Evolutionary conservation across 1,284 basidiomycete species (phyloP).

Genomic region (Heterobasidion annosum): DNA sequence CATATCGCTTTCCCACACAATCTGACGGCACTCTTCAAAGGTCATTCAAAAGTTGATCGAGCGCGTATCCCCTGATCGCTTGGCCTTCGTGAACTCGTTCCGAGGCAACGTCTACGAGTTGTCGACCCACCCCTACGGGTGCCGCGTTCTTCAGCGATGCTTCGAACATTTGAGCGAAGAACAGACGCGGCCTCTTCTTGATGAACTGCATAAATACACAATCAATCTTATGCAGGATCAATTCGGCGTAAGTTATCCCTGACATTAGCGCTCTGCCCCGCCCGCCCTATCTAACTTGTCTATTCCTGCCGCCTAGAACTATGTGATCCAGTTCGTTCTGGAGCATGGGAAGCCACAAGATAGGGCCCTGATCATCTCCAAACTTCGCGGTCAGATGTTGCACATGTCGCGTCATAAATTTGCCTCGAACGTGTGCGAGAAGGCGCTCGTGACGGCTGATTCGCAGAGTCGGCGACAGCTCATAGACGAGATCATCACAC

Average conservation of each 20-base stretch:
- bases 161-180: constrained; percentile 78
- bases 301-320: constrained; percentile 52
- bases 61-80: constrained; percentile 67
- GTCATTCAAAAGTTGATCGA: constrained; percentile 82
- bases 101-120: constrained; percentile 78
- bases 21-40: constrained; percentile 22
- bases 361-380: constrained; percentile 56
- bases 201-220: constrained; percentile 76
- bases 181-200: constrained; percentile 66
- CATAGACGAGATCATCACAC: constrained; percentile 74
- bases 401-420: constrained; percentile 88
- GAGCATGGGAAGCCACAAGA: constrained; percentile 73
- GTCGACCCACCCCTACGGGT: constrained; percentile 89
- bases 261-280: constrained; percentile 4
- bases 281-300: not conserved
- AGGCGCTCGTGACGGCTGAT: constrained; percentile 69
- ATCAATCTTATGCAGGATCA: constrained; percentile 77
- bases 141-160: constrained; percentile 90
- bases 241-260: constrained; percentile 60
- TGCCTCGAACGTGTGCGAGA: constrained; percentile 95
- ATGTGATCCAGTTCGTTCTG: constrained; percentile 92
- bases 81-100: constrained; percentile 75
- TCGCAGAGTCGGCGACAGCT: constrained; percentile 55
- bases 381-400: constrained; percentile 75
- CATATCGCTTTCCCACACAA: not conserved